Conservation (phyloP, 352 stramenopile genomes). For the Saprolegnia parasitica region DNA sequence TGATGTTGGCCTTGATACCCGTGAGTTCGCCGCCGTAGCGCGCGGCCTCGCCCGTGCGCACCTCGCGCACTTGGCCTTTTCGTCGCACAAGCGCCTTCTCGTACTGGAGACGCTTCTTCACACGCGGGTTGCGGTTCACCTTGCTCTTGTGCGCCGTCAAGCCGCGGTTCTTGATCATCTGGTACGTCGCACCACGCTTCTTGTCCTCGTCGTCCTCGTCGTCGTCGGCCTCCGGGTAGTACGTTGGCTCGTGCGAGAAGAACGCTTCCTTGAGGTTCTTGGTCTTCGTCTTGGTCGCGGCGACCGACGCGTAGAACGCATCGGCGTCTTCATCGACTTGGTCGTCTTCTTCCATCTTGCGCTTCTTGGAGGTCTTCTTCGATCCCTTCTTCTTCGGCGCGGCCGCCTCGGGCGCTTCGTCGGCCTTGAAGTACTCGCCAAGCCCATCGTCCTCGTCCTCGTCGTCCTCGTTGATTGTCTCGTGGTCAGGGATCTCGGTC, state of each 20-base stretch:
- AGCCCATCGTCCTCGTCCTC: conserved; percentile 54
- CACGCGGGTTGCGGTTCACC: conserved; percentile 96
- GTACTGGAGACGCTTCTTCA: conserved; percentile 98
- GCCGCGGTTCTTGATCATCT: conserved; percentile 98
- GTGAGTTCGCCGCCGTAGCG: conserved; percentile 86
- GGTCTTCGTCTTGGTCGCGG: conserved; percentile 45
- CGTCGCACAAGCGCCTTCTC: conserved; percentile 95
- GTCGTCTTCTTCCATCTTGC: conserved; percentile 44
- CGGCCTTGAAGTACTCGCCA: conserved; percentile 59
- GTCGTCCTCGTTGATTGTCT: conserved; percentile 44
- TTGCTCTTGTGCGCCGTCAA: conserved; percentile 98
- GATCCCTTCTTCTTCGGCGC: conserved; percentile 28
- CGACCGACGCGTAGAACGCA: conserved; percentile 69
- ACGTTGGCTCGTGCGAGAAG: conserved; percentile 67
- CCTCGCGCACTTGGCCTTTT: conserved; percentile 96
- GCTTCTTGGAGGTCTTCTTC: conserved; percentile 30
- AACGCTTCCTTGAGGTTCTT: conserved; percentile 71
- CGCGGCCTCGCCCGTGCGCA: conserved; percentile 76
- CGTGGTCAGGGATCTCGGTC: conserved; percentile 44
- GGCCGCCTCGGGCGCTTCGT: neutral
- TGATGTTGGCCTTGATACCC: conserved; percentile 87
- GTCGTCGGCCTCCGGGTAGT: conserved; percentile 44
- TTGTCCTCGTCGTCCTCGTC: conserved; percentile 71
- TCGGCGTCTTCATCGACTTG: conserved; percentile 51
- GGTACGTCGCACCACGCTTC: conserved; percentile 88